Evolutionary conservation across 176 grass and related monocot species (phyloP), one percentile per base, ranked within the genome.

Genomic region (Oryza rufipogon): DNA sequence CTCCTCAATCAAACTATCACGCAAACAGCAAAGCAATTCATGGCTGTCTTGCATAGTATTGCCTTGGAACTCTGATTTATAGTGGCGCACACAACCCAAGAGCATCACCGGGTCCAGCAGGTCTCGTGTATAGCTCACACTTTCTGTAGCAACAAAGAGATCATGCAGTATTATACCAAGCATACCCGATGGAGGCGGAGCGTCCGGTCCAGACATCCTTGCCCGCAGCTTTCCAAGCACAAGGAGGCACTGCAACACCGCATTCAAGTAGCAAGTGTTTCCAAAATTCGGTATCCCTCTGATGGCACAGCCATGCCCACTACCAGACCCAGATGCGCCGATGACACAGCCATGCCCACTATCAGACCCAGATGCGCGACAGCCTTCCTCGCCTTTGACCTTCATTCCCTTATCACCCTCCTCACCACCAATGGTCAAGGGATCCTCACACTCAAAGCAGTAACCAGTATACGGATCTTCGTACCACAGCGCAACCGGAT

Each of bases 11-110:
- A 97, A 88, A 36, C 54, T 64, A 70, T 74, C 47, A 4, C 11
- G 12, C 3, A 48, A 14, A 48, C 11, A 48, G 47, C 47, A 48
- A 48, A 48, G 47, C 8, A 97, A 85, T 54, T 97, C 92, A 64
- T 90, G 86, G 82, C 95, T 94, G 64, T 97, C 88, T 12, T 90
- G 85, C 75, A 93, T 86, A 56, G 41, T 26, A 32, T 54, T 33
- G 17, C 25, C 69, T 33, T 25, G 20, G 14, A 83, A 95, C 60
- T 56, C 77, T 10, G 47, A 64, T 61, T 92, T 44, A 54, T 54
- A 85, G 13, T 9, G 7, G 0, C 56, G 63, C 41, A 93, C 49
- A 63, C 64, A 58, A 71, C 0, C 19, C 48, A 93, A 77, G 80
- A 95, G 76, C 23, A 52, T 73, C 6, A 10, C 45, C 11, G 92